These are phyloP conservation scores for Solanum chmielewskii DNA, from an alignment of 257 asterid genomes.

Conservation along the genomic window DNA sequence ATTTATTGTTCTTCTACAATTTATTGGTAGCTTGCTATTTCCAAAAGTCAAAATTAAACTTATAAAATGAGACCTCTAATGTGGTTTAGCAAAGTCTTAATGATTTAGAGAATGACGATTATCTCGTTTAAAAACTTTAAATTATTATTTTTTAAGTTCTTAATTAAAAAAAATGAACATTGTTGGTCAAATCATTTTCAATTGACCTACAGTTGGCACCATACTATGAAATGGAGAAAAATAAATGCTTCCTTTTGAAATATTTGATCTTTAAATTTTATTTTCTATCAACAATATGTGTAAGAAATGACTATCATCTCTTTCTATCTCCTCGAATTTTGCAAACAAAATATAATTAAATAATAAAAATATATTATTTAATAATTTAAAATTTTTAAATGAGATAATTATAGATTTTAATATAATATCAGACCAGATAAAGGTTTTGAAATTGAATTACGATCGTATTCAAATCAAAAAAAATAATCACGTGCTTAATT, in stretches of 20 bases:
- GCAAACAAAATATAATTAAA: not conserved
- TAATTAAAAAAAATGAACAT: not conserved
- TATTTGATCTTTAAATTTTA: not conserved
- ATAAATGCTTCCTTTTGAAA: not conserved
- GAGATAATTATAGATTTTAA: no score
- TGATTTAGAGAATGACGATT: no score
- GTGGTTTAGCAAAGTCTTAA: not conserved
- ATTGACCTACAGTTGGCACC: not conserved
- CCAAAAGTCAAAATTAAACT: no score
- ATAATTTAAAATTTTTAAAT: no score
- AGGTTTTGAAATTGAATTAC: no score
- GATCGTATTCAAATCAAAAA: no score
- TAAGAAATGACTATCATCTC: not conserved
- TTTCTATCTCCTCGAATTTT: not conserved
- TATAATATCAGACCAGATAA: no score
- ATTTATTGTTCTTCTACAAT: no score
- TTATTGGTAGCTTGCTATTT: not conserved
- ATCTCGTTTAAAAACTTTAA: no score
- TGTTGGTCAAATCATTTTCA: not conserved
- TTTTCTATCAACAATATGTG: not conserved
- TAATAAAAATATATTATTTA: no score
- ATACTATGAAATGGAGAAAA: not conserved
- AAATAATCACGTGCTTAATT: accelerated
- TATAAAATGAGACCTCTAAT: not conserved
- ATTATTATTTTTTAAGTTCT: not conserved